Evolutionary conservation across 176 grass and related monocot genomes (phyloP).

Genomic region (Oryza longistaminata): DNA sequence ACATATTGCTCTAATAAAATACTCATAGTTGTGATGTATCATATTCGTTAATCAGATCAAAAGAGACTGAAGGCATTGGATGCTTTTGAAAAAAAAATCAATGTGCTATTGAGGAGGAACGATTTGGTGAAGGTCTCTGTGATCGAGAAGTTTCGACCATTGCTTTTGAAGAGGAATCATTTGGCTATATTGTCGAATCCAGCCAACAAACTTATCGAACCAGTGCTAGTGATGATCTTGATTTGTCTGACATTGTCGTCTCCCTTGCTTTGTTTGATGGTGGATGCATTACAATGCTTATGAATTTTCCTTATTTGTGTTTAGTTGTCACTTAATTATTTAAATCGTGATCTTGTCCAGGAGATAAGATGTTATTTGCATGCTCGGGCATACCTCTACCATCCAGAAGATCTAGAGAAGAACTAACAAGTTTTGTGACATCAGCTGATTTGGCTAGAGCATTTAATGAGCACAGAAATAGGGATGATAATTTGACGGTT

Average conservation of each 20-base stretch:
- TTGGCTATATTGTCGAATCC: background rate
- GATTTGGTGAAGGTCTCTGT: background rate
- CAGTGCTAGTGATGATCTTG: no score
- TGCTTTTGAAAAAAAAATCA: background rate
- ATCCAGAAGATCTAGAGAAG: background rate
- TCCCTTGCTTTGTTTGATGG: constrained; percentile 27
- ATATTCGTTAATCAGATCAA: constrained; percentile 1
- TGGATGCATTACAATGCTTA: background rate
- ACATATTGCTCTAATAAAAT: background rate
- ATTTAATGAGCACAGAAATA: constrained; percentile 7
- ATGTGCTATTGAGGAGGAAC: background rate
- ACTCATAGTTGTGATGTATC: background rate
- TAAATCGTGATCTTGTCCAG: background rate
- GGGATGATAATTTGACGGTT: constrained; percentile 27
- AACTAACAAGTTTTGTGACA: constrained; percentile 37
- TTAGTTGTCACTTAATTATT: background rate
- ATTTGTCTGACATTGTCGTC: constrained; percentile 10
- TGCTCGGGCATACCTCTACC: background rate
- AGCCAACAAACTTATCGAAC: background rate
- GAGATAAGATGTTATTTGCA: background rate
- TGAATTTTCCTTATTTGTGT: constrained; percentile 12
- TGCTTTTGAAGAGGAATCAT: background rate
- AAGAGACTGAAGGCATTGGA: accelerated
- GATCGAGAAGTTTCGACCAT: background rate
- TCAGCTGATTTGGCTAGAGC: background rate